Evolutionary conservation across 192 early-diverging fungal species (phyloP), one percentile per base, ranked within the genome.

Genomic region (Ambispora gerdemannii): DNA sequence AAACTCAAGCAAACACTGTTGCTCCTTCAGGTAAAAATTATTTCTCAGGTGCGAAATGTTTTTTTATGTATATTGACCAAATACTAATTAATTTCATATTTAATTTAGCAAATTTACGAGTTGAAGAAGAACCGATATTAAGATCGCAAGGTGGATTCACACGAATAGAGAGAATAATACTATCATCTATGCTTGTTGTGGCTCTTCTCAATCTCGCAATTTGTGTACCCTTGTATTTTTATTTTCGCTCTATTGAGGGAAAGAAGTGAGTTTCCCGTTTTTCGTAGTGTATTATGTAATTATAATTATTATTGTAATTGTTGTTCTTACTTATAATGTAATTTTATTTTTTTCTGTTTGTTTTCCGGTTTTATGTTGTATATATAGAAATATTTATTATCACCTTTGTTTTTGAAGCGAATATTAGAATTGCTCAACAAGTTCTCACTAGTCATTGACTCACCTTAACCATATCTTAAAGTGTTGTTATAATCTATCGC

Each of bases 141-240:
- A 61, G 10, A 32, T 53, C 19, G 43, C 33, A 0, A 30, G 68
- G 75, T 43, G 69, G 63, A 1, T 77, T 80, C 31, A 80, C 78
- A 19, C 53, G 71, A n/a, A 74, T 63, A 4, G 78, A 80, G 34
- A 75, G 69, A 67, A 67, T 72, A 15, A 73, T 67, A 38, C 74
- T 80, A 67, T 53, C 55, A 0, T 38, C 71, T 34, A 80, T 80
- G 30, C 61, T 66, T 1, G 27, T 58, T 2, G 51, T 75, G 13
- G 73, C 78, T 4, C 10, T 80, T 2, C 19, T 80, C 17, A 74
- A 77, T 47, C n/a, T 80, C 22, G 72, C 59, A 22, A 60, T 80
- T 17, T 75, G 73, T 15, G 62, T 80, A 11, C 75, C 78, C 0
- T 52, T 80, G 15, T 80, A 80, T 35, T 75, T 70, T 70, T 70